These are phyloP conservation scores for Albugo candida DNA, from an alignment of 352 stramenopile genomes.

Conservation along the genomic window DNA sequence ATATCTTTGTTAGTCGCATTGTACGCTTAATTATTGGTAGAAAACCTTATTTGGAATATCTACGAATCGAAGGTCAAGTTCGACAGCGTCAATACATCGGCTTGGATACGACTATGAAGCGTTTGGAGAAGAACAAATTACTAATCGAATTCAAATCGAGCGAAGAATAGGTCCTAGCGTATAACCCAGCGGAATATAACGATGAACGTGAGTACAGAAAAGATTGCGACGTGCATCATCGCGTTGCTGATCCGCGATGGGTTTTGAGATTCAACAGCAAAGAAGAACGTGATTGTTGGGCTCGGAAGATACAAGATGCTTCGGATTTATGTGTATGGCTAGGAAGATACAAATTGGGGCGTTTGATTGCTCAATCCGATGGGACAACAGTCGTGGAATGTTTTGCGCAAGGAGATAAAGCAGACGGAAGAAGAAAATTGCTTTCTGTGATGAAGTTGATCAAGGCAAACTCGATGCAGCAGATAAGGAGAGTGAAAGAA, in stretches of 20 bases:
- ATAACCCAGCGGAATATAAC: too few relatives aligned
- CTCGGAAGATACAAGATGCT: slow-evolving; percentile 40
- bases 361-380: slow-evolving; percentile 29
- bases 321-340: slow-evolving; percentile 46
- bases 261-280: slow-evolving; percentile 57
- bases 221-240: too few relatives aligned
- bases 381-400: slow-evolving; percentile 39
- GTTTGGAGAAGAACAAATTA: slow-evolving; percentile 44
- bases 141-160: slow-evolving; percentile 31
- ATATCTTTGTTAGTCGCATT: slow-evolving; percentile 46
- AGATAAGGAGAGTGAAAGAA: slow-evolving; percentile 23
- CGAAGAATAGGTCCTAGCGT: too few relatives aligned
- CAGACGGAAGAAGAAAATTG: too few relatives aligned
- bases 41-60: slow-evolving; percentile 45
- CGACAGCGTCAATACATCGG: slow-evolving; percentile 40
- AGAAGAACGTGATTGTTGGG: slow-evolving; percentile 36
- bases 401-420: slow-evolving; percentile 29
- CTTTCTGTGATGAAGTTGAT: slow-evolving; percentile 35
- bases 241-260: slow-evolving; percentile 10
- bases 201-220: too few relatives aligned
- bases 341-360: slow-evolving; percentile 43
- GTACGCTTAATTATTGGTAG: slow-evolving; percentile 38
- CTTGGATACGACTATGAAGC: slow-evolving; percentile 32
- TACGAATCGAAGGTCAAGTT: slow-evolving; percentile 28
- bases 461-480: slow-evolving; percentile 21